Conservation (phyloP, 805 yeast genomes). For the Candida silvicultrix region DNA sequence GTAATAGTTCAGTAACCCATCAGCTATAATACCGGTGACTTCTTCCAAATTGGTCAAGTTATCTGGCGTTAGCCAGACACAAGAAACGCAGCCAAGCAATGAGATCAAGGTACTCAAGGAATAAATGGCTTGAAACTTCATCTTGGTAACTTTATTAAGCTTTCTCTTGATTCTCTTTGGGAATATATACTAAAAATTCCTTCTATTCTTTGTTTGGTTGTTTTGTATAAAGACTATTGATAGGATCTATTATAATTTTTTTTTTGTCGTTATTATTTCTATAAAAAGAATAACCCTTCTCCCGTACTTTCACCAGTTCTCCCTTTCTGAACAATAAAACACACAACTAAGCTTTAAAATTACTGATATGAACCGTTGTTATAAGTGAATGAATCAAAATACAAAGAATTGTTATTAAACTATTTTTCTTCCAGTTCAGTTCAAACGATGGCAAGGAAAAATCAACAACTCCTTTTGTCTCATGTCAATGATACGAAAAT, state of each 20-base stretch:
- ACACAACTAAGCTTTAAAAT: no score
- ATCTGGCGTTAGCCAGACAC: slow-evolving; percentile 24
- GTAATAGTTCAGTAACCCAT: slow-evolving; percentile 80
- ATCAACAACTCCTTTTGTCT: not conserved
- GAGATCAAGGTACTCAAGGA: not conserved
- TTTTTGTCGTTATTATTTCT: not conserved
- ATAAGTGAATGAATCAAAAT: not conserved
- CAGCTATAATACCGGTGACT: slow-evolving; percentile 52
- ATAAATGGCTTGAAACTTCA: not conserved
- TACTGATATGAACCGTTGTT: not conserved
- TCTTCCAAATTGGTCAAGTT: slow-evolving; percentile 26
- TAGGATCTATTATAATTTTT: no score
- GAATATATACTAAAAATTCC: no score
- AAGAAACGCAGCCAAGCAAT: slow-evolving; percentile 1
- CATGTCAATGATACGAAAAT: not conserved
- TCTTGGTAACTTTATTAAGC: not conserved
- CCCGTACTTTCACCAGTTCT: not conserved
- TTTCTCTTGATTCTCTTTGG: no score
- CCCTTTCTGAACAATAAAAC: not conserved
- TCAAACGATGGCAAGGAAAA: not conserved
- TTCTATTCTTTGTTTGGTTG: no score
- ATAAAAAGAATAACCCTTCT: not conserved
- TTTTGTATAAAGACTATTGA: no score
- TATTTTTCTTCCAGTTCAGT: no score
- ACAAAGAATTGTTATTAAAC: not conserved